These are phyloP conservation scores for Wickerhamomyces canadensis DNA, from an alignment of 805 yeast species.

Conservation along the genomic window DNA sequence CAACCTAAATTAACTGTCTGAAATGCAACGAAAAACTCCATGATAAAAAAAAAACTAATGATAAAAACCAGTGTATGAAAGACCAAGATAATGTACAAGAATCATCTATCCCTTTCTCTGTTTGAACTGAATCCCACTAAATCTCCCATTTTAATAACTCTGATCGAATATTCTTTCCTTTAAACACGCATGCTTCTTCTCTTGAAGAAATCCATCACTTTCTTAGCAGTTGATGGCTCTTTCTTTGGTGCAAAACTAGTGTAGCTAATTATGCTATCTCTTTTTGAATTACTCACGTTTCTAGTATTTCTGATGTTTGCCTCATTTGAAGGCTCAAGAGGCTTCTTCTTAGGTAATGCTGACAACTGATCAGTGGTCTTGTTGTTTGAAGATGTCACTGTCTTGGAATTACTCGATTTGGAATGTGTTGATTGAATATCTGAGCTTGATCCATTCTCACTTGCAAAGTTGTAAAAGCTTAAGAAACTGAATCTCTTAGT, in stretches of 20 bases:
- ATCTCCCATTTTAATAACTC: too few relatives aligned
- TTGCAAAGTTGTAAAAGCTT: conserved; percentile 25
- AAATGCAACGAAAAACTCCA: neutral
- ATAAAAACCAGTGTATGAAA: neutral
- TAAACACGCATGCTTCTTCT: conserved; percentile 44
- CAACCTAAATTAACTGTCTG: neutral
- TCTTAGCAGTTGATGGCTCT: conserved; percentile 71
- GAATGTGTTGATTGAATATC: conserved; percentile 12
- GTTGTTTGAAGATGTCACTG: too few relatives aligned
- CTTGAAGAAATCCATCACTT: conserved; percentile 73
- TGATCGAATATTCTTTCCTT: too few relatives aligned
- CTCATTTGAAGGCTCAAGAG: conserved; percentile 22
- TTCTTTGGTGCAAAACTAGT: conserved; percentile 30
- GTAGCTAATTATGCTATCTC: conserved; percentile 15
- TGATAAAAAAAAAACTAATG: neutral
- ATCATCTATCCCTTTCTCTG: too few relatives aligned
- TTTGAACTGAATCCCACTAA: too few relatives aligned
- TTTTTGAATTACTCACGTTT: conserved; percentile 3
- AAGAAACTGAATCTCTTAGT: conserved; percentile 37
- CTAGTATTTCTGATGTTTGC: conserved; percentile 9
- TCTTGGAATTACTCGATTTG: neutral
- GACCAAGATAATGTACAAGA: too few relatives aligned
- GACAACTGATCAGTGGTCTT: conserved; percentile 4
- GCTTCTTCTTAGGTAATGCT: conserved; percentile 17
- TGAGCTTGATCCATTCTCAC: conserved; percentile 4